Evolutionary conservation across 176 grass and related monocot genomes (phyloP), one percentile per base, ranked within the genome.

Genomic region (Musa acuminata): DNA sequence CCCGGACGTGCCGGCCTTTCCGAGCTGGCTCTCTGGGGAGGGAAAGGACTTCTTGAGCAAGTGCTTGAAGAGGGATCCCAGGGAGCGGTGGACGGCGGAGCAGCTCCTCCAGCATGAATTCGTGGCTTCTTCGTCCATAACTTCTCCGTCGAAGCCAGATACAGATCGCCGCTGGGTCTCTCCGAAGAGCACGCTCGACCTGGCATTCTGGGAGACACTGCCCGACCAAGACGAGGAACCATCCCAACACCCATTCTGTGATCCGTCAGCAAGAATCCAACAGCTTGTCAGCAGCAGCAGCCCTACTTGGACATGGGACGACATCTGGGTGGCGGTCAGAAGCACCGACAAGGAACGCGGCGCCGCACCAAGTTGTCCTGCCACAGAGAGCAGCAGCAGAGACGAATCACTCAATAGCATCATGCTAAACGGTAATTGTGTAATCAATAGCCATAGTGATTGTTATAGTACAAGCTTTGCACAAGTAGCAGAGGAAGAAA

Each of bases 1-100:
- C 52, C 24, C 1, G 52, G 22, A 55, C 21, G 72, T 74, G 53
- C 72, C 72, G 72, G 72, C 55, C 52, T 17, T 24, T 23, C 72
- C 72, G 23, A 9, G 52, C 4, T 74, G 72, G 51, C 52, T 74
- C 13, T 74, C 72, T 53, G 13, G 14, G 11, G 52, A 24, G 52
- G 72, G 52, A 17, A 74, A 74, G 13, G 72, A 74, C 51, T 58
- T 74, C 72, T 10, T 74, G 52, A 29, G 21, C 72, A 74, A 57
- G 51, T 74, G 72, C 24, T 35, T 74, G 10, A 6, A 8, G 11
- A 55, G 72, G 52, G 53, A 74, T 12, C 52, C 72, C 52, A 29
- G 23, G 9, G 22, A 74, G 13, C 72, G 72, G 72, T 74, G 72
- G 72, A 74, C 72, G 3, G 72, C 72, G 72, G 52, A 53, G 51